A percentile compares a stretch with the other conserved stretches of the same genome.
Conservation (phyloP, 371 early-diverging fungal genomes). For the Chytridiales sp. region DNA sequence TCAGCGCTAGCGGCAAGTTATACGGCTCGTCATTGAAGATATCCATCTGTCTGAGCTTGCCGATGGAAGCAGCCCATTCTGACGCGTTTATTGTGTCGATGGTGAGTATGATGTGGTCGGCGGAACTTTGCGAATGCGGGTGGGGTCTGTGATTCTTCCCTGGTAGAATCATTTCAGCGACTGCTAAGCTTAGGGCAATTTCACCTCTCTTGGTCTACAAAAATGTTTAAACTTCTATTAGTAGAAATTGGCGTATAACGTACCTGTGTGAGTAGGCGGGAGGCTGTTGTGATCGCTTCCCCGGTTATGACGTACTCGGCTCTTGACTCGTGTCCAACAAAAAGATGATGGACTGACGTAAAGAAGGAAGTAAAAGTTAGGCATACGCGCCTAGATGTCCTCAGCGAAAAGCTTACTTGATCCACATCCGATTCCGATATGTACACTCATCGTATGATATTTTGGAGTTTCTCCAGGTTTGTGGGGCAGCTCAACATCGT, state of each 20-base stretch:
- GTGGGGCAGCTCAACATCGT: background rate
- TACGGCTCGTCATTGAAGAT: no score
- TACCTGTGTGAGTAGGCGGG: constrained; percentile 3
- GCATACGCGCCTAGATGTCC: no score
- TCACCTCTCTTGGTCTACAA: constrained; percentile 3
- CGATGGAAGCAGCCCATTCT: no score
- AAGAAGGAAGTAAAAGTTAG: no score
- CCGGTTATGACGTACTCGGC: constrained; percentile 5
- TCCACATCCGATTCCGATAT: constrained; percentile 10
- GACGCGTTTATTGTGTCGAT: no score
- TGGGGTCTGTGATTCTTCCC: no score
- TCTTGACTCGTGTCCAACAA: background rate
- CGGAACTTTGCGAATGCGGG: no score
- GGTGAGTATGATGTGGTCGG: no score
- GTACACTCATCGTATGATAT: background rate
- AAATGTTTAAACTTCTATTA: background rate
- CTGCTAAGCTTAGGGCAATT: background rate
- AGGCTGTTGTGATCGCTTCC: background rate
- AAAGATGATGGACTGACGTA: background rate
- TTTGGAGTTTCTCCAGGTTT: background rate
- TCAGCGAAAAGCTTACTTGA: no score
- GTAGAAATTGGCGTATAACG: background rate
- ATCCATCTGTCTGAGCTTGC: no score
- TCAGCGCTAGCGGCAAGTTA: no score
- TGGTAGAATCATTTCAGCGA: background rate